These are phyloP conservation scores for Echeveria elegans DNA, from an alignment of 164 flowering plant genomes.

Conservation along the genomic window DNA sequence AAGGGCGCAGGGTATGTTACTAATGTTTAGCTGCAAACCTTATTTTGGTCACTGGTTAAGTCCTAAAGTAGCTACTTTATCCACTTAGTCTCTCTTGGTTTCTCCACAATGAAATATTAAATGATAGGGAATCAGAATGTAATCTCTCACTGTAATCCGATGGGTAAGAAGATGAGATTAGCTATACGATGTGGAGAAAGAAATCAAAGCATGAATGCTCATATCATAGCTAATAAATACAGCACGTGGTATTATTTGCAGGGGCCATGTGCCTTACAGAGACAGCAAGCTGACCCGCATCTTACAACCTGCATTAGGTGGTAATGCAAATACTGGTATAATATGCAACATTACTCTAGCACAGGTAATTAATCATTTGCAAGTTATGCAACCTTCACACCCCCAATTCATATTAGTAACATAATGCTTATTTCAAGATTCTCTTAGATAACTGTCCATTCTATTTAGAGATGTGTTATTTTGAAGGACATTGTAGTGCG, in stretches of 20 bases:
- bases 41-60: not conserved
- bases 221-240: not conserved
- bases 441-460: not conserved
- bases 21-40: no score
- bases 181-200: not conserved
- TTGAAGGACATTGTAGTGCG: no score
- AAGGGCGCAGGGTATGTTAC: no score
- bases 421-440: not conserved
- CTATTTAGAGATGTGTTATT: no score
- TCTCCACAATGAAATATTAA: not conserved
- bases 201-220: not conserved
- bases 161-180: no score
- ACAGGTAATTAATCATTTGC: constrained; percentile 39
- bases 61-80: not conserved
- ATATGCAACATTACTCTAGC: constrained; percentile 98
- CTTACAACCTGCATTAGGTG: constrained; percentile 92
- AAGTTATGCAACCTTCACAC: not conserved
- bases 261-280: constrained; percentile 91
- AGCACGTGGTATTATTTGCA: constrained; percentile 19
- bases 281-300: constrained; percentile 97
- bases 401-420: not conserved
- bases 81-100: not conserved
- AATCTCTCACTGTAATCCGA: no score
- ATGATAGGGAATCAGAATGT: no score
- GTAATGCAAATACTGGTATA: constrained; percentile 93